Base-by-base conservation (phyloP, 2,329 filamentous ascomycete species). In the Annulohypoxylon truncatum region DNA sequence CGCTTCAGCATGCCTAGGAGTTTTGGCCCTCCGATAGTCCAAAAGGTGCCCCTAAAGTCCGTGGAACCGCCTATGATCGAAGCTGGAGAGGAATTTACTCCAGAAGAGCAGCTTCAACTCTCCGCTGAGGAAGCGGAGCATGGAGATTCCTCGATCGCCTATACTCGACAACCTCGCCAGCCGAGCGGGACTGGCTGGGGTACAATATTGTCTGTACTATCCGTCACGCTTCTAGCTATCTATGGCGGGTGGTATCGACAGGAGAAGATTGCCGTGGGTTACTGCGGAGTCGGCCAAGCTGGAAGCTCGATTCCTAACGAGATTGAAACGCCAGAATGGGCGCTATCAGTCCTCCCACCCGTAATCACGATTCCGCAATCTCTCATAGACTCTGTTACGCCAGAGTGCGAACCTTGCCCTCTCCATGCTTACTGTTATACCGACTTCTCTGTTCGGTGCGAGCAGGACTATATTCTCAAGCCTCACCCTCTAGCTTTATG, bases 191-290 rank as follows among this genome's bases (percentile, higher is more conserved):
- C 82, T 7, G 83, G 84, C 22, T 80, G 89, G 29, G 86, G 87
- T 63, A 88, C 88, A 0, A 90, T 93, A 13, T 83, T 95, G 2
- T 88, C 89, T 77, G 87, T 94, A 4, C 83, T 97, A 1, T 77
- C 95, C 2, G 76, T 92, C 18, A 89, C 91, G 0, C 80, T 96
- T 8, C 78, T 96, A 5, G 86, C 86, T 29, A 89, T 90, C 0
- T 93, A 97, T 69, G 91, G 85, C 28, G 87, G 87, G 7, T 96
- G 94, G 87, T 99, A 94, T 82, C 86, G 95, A 51, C 93, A 97
- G 76, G 96, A 99, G 79, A 98, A 98, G 84, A 83, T 97, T n/a
- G 91, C 93, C 13, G 93, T 98, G 18, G 96, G 96, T 31, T 99
- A 97, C 76, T 99, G 96, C 77, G 94, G 94, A 10, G 87, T 97